These are phyloP conservation scores for Bruguiera hainesii DNA, from an alignment of 441 rosid species.

Conservation along the genomic window DNA sequence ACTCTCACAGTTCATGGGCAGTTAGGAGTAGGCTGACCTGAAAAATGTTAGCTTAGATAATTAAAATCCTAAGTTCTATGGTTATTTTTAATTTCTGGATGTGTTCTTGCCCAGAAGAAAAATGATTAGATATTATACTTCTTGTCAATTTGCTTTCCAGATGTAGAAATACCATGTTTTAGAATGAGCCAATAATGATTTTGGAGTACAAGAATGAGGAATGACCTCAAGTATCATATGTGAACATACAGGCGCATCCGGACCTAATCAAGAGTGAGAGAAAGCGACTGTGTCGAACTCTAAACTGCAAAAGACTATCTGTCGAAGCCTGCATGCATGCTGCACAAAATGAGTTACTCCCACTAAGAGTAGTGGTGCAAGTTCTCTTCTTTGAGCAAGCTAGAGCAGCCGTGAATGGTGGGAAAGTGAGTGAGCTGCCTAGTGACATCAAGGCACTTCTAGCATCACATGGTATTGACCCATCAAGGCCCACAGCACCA, in stretches of 20 bases:
- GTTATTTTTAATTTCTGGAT: background rate
- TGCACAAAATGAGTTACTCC: slow-evolving; percentile 88
- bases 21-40: slow-evolving; percentile 37
- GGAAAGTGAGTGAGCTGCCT: slow-evolving; percentile 71
- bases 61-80: slow-evolving; percentile 5
- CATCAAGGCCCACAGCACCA: slow-evolving; percentile 61
- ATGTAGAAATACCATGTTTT: background rate
- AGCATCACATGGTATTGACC: slow-evolving; percentile 65
- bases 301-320: slow-evolving; percentile 94
- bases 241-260: slow-evolving; percentile 66
- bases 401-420: slow-evolving; percentile 65
- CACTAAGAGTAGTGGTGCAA: slow-evolving; percentile 90
- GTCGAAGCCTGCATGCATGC: slow-evolving; percentile 87
- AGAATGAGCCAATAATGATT: background rate
- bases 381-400: slow-evolving; percentile 94
- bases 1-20: slow-evolving; percentile 19
- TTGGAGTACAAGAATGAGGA: background rate
- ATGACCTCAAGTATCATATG: slow-evolving; percentile 5
- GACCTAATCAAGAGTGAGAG: slow-evolving; percentile 79
- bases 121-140: no score
- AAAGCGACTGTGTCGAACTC: slow-evolving; percentile 69
- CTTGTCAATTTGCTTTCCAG: background rate
- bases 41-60: slow-evolving; percentile 16
- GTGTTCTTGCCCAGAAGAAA: background rate
- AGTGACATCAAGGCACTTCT: slow-evolving; percentile 83